Evolutionary conservation across 768 basidiomycete species (phyloP).

Genomic region (Boletales sp.): DNA sequence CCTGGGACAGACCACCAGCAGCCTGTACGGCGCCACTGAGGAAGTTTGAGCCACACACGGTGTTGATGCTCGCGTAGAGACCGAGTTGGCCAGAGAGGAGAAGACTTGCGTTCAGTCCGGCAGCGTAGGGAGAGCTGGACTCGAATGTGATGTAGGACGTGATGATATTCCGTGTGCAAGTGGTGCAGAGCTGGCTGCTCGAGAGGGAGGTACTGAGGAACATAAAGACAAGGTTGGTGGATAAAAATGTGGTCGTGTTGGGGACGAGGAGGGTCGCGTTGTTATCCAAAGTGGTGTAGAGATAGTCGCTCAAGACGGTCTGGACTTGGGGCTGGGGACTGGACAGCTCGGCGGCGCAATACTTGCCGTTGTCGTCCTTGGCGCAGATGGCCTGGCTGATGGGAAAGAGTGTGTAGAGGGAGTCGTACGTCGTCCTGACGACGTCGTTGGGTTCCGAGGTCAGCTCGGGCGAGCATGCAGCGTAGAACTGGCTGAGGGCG

Average conservation of each 20-base stretch:
- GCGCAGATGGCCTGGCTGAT: constrained; percentile 67
- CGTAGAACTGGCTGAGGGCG: constrained; percentile 66
- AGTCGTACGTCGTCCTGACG: constrained; percentile 72
- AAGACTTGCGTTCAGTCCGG: constrained; percentile 62
- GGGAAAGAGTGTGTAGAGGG: constrained; percentile 69
- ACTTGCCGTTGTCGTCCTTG: constrained; percentile 66
- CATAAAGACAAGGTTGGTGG: constrained; percentile 76
- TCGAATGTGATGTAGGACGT: constrained; percentile 77
- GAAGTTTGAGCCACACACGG: constrained; percentile 71
- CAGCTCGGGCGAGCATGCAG: constrained; percentile 70
- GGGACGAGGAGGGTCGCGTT: constrained; percentile 37
- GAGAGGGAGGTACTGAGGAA: constrained; percentile 57
- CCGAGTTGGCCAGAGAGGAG: constrained; percentile 62
- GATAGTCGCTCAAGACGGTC: constrained; percentile 19
- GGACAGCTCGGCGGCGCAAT: constrained; percentile 58
- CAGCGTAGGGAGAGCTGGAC: constrained; percentile 64
- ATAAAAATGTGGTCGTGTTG: constrained; percentile 48
- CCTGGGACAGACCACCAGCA: constrained; percentile 53
- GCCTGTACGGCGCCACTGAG: constrained; percentile 63
- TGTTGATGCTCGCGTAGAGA: constrained; percentile 60
- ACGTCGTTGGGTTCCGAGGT: constrained; percentile 41
- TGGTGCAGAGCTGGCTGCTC: constrained; percentile 62
- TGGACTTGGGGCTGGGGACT: constrained; percentile 1
- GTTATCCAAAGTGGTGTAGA: constrained; percentile 20
- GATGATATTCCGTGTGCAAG: constrained; percentile 78